A percentile compares a stretch with the other conserved stretches of the same genome.
phyloP scores from a whole-genome alignment of 208 protist species.

The Kentomonas sorsogonicus region DNA sequence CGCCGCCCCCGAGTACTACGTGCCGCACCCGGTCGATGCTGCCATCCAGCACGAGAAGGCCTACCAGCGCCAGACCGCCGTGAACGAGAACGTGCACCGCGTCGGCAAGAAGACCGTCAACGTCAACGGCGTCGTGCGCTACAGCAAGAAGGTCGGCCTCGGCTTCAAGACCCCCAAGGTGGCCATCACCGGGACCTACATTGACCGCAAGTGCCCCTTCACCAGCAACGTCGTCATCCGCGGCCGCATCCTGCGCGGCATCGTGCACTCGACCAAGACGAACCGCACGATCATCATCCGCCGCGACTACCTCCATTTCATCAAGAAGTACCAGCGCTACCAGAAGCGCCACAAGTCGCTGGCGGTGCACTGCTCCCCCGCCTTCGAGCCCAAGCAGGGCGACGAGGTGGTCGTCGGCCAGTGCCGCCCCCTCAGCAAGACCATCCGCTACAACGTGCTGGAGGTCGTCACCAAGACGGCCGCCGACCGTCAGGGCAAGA shows the following conservation, averaged over 20 bases:
- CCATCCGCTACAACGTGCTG: constrained; percentile 99
- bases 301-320: constrained; percentile 99
- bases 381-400: constrained; percentile 97
- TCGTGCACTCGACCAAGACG: constrained; percentile 99
- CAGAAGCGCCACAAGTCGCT: constrained; percentile 99
- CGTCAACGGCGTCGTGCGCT: constrained; percentile 89
- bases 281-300: constrained; percentile 97
- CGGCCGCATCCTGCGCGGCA: constrained; percentile 97
- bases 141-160: constrained; percentile 96
- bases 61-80: constrained; percentile 89
- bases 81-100: constrained; percentile 87
- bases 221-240: constrained; percentile 99
- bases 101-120: constrained; percentile 44
- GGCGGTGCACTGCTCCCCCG: constrained; percentile 97
- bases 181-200: constrained; percentile 98
- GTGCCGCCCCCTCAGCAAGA: constrained; percentile 99
- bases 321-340: constrained; percentile 99
- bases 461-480: constrained; percentile 87
- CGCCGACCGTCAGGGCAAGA: constrained; percentile 83
- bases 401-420: constrained; percentile 99
- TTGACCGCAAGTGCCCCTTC: constrained; percentile 99
- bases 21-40: constrained; percentile 26
- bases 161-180: constrained; percentile 98
- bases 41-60: constrained; percentile 90
- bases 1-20: constrained; percentile 17